These are phyloP conservation scores for Serendipita sp. DNA, from an alignment of 768 basidiomycete species.

Conservation along the genomic window DNA sequence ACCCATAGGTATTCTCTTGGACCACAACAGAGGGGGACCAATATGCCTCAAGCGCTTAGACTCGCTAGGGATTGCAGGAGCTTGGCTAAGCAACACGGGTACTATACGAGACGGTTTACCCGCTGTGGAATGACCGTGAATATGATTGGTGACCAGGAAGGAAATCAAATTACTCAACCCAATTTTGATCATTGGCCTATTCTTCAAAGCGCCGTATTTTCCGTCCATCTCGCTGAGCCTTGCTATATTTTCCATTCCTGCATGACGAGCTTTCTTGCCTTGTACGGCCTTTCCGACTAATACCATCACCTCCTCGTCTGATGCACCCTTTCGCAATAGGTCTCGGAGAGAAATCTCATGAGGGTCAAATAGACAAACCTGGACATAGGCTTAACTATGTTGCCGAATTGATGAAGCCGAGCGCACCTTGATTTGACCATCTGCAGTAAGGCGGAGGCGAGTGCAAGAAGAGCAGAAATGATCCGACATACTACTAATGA, in stretches of 20 bases:
- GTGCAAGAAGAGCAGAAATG: constrained; percentile 82
- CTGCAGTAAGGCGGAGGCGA: constrained; percentile 69
- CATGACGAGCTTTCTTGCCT: constrained; percentile 67
- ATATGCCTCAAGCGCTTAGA: no score
- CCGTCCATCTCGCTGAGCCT: constrained; percentile 24
- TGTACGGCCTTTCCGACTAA: constrained; percentile 48
- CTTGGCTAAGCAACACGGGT: no score
- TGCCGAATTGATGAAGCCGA: neutral
- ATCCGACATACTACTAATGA: constrained; percentile 89
- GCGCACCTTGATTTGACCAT: constrained; percentile 72
- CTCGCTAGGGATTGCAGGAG: no score
- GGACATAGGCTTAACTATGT: neutral
- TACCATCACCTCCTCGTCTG: constrained; percentile 42
- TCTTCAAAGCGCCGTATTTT: constrained; percentile 49
- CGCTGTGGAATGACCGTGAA: constrained; percentile 13
- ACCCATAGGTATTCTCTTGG: no score
- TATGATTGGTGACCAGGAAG: constrained; percentile 12
- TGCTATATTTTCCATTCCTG: constrained; percentile 36
- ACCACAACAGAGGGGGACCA: no score
- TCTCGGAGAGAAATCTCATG: constrained; percentile 73
- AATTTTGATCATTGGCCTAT: constrained; percentile 83
- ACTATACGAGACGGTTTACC: neutral
- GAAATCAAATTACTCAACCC: constrained; percentile 52
- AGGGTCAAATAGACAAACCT: constrained; percentile 81
- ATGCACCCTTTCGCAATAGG: constrained; percentile 45